Evolutionary conservation across 495 filamentous ascomycete species (phyloP).

Genomic region (Cladorrhinum samala): DNA sequence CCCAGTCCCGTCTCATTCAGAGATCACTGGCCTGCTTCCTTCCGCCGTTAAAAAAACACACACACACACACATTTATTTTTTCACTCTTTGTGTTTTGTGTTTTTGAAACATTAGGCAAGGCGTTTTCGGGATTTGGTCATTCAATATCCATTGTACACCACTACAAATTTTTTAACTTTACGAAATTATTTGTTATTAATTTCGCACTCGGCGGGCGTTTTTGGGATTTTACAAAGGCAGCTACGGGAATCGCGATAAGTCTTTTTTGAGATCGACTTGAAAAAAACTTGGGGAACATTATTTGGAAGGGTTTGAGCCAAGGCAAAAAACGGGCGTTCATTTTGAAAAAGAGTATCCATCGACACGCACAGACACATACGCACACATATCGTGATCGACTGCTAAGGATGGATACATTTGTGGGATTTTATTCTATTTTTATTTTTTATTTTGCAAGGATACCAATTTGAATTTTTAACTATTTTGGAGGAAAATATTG

Average conservation of each 20-base stretch:
- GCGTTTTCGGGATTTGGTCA: not conserved
- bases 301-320: no score
- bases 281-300: no score
- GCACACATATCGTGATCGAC: not conserved
- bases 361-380: not conserved
- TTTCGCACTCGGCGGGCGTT: no score
- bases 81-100: not conserved
- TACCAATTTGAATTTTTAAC: no score
- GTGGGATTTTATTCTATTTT: no score
- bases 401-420: no score
- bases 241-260: no score
- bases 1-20: constrained; percentile 45
- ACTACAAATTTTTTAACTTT: not conserved
- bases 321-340: not conserved
- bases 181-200: not conserved
- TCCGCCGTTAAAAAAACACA: constrained; percentile 19
- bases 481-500: no score
- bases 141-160: not conserved
- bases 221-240: no score
- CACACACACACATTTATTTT: not conserved
- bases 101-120: not conserved
- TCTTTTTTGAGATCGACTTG: no score
- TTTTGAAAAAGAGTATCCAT: not conserved
- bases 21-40: constrained; percentile 37
- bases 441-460: no score